Evolutionary conservation across 148 eudicot genomes (phyloP).

Genomic region (Pharnaceum exiguum): DNA sequence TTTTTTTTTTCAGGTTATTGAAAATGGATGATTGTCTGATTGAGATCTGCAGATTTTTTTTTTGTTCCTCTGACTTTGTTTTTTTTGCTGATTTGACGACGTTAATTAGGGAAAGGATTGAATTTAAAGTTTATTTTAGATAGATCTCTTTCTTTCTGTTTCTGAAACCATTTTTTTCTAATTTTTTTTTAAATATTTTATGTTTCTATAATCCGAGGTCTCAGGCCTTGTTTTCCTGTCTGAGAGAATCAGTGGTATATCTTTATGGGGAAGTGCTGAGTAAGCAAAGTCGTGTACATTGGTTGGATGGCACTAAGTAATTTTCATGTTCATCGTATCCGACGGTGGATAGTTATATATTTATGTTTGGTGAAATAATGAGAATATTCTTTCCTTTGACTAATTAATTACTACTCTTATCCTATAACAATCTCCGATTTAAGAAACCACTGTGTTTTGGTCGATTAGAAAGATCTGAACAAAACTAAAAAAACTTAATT

Average conservation of each 20-base stretch:
- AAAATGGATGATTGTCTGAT: too few species aligned
- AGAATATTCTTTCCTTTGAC: not conserved
- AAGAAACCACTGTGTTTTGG: too few species aligned
- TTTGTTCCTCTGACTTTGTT: not conserved
- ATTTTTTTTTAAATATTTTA: not conserved
- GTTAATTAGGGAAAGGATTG: slow-evolving; percentile 1
- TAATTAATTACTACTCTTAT: not conserved
- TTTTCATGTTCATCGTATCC: slow-evolving; percentile 6
- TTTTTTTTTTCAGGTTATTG: slow-evolving; percentile 1
- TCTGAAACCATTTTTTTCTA: not conserved
- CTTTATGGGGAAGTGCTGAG: not conserved
- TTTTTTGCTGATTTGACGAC: not conserved
- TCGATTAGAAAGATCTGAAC: too few species aligned
- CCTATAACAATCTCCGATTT: too few species aligned
- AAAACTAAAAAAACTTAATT: too few species aligned
- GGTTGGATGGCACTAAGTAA: slow-evolving; percentile 21
- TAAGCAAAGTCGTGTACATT: slow-evolving; percentile 14
- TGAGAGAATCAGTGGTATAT: slow-evolving; percentile 9
- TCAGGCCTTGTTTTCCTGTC: not conserved
- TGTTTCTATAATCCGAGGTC: not conserved
- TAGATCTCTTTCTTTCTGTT: too few species aligned
- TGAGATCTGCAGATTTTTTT: not conserved
- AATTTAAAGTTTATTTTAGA: too few species aligned
- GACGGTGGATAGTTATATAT: slow-evolving; percentile 11
- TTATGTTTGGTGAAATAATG: too few species aligned